phyloP scores from a whole-genome alignment of 306 rosid genomes.

The Trifolium subterraneum region DNA sequence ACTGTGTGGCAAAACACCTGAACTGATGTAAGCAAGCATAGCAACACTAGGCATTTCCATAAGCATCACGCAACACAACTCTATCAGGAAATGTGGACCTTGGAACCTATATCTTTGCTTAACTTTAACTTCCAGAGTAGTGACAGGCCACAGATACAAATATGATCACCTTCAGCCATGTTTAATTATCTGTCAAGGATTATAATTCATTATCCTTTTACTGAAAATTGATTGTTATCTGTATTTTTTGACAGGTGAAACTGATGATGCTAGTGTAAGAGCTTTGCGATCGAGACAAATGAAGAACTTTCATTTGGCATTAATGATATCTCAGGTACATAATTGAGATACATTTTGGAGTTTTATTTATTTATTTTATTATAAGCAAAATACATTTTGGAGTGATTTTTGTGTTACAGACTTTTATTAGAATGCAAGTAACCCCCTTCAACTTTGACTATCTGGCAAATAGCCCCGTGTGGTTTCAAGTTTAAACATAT shows the following conservation, averaged over 20 bases:
- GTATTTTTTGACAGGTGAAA: constrained; percentile 69
- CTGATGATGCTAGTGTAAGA: constrained; percentile 59
- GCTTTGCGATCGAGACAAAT: constrained; percentile 85
- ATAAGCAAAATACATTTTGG: too few species aligned
- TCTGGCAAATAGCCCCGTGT: constrained; percentile 5
- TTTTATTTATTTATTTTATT: too few species aligned
- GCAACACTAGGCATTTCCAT: neutral
- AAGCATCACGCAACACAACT: neutral
- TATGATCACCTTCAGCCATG: constrained; percentile 16
- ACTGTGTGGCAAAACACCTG: neutral
- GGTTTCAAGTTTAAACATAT: constrained; percentile 19
- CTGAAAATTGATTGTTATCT: constrained; percentile 25
- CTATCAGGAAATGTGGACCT: neutral
- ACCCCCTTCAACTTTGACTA: constrained; percentile 1
- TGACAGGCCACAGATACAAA: constrained; percentile 19
- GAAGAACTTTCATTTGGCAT: constrained; percentile 90
- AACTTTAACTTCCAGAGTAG: neutral
- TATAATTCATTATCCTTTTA: constrained; percentile 17
- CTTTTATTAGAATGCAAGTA: constrained; percentile 2
- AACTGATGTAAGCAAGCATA: constrained; percentile 1
- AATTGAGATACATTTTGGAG: constrained; percentile 29
- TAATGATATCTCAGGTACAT: constrained; percentile 84
- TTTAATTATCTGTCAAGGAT: constrained; percentile 14
- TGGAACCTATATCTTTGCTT: constrained; percentile 4
- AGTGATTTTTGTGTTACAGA: constrained; percentile 4